Conservation (phyloP, 1,284 basidiomycete species). For the Marasmius sp. region DNA sequence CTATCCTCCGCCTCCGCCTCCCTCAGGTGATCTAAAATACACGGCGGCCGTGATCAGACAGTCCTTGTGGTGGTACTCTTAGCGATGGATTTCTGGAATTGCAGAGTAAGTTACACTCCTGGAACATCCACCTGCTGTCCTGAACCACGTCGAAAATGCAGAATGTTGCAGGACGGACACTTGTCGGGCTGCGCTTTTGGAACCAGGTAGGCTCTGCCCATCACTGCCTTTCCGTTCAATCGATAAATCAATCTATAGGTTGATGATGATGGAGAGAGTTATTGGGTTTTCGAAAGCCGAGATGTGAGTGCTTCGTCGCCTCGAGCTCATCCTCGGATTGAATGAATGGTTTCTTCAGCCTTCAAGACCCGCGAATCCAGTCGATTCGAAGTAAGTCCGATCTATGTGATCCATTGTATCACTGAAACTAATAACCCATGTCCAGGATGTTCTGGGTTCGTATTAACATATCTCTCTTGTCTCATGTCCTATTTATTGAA, state of each 20-base stretch:
- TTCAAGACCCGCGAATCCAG: conserved; percentile 83
- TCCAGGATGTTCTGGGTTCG: conserved; percentile 88
- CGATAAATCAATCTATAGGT: conserved; percentile 47
- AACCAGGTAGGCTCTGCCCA: conserved; percentile 70
- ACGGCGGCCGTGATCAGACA: conserved; percentile 53
- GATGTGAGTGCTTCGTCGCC: conserved; percentile 58
- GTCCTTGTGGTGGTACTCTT: conserved; percentile 89
- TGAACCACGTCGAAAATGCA: conserved; percentile 28
- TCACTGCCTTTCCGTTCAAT: background rate
- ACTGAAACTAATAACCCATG: conserved; percentile 11
- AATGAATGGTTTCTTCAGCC: conserved; percentile 52
- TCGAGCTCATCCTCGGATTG: background rate
- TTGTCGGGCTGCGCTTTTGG: conserved; percentile 94
- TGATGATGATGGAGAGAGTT: conserved; percentile 92
- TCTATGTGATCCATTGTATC: conserved; percentile 8
- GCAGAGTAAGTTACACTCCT: conserved; percentile 55
- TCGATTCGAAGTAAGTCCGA: conserved; percentile 78
- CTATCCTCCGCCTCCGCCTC: background rate
- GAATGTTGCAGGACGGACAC: conserved; percentile 89
- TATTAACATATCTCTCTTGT: conserved; percentile 5
- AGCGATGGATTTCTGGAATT: conserved; percentile 97
- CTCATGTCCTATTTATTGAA: background rate
- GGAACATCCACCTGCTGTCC: background rate
- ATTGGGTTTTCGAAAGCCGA: conserved; percentile 94
- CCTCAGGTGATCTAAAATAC: background rate